Percentiles rank a stretch among this genome's conserved stretches.
Conservation (phyloP, 2,329 filamentous ascomycete genomes). For the Diplodia seriata region DNA sequence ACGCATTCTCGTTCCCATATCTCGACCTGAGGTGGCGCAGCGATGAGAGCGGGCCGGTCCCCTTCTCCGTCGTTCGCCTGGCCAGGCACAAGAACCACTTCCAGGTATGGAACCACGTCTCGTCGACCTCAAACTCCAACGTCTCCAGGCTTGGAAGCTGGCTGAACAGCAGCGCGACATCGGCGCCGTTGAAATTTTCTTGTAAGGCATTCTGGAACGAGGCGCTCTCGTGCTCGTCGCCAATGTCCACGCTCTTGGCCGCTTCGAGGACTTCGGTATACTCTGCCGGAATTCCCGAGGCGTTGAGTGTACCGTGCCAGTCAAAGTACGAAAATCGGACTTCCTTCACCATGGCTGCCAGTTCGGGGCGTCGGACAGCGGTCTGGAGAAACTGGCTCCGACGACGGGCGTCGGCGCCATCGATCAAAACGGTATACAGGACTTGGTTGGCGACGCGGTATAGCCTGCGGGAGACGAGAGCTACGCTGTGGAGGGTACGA, state of each 20-base stretch:
- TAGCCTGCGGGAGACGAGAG: conserved; percentile 11
- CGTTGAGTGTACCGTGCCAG: not conserved
- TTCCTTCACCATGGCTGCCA: conserved; percentile 11
- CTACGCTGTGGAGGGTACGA: not conserved
- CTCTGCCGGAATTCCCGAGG: not conserved
- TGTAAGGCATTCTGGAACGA: not conserved
- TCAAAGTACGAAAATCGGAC: conserved; percentile 19
- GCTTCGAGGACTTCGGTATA: not conserved
- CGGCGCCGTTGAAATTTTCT: not conserved
- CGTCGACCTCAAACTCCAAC: conserved; percentile 3
- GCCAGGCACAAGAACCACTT: conserved; percentile 8
- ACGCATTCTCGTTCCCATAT: conserved; percentile 14
- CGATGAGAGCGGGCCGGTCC: not conserved
- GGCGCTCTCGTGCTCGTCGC: not conserved
- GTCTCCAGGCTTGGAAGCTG: conserved; percentile 6
- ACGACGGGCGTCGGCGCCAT: not conserved
- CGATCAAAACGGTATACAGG: conserved; percentile 5
- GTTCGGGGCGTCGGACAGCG: not conserved
- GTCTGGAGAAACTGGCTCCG: conserved; percentile 5
- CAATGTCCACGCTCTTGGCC: conserved; percentile 4
- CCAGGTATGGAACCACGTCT: conserved; percentile 25
- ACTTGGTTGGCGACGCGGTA: conserved; percentile 10
- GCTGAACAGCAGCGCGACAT: conserved; percentile 14
- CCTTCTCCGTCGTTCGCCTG: not conserved
- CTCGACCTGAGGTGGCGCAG: conserved; percentile 6